Percentiles rank a stretch among this genome's conserved stretches.
Conservation (phyloP, 257 asterid species). For the Forsythia suspensa region DNA sequence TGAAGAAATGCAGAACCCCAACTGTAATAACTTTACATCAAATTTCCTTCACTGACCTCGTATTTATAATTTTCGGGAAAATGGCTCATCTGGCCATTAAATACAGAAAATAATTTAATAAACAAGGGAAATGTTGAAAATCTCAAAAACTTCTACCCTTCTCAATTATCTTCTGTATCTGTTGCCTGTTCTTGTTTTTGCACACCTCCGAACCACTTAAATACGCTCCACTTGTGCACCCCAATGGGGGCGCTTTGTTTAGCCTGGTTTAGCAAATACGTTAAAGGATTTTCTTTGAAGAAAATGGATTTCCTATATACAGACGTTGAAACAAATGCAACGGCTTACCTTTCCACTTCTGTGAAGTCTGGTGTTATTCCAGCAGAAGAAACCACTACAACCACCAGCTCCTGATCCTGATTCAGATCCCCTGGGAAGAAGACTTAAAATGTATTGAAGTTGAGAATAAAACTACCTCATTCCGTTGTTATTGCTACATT, state of each 20-base stretch:
- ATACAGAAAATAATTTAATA: background rate
- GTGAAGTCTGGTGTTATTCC: conserved; percentile 62
- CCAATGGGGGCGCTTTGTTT: conserved; percentile 60
- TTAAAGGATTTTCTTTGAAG: background rate
- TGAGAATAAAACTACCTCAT: background rate
- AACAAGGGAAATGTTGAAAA: background rate
- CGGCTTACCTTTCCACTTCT: conserved; percentile 55
- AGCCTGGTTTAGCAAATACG: conserved; percentile 27
- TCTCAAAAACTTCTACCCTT: background rate
- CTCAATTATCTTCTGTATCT: conserved; percentile 45
- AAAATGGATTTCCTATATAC: background rate
- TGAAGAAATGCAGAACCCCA: conserved; percentile 24
- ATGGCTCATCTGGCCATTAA: background rate
- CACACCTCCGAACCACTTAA: conserved; percentile 85
- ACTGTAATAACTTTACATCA: conserved; percentile 35
- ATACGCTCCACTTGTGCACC: conserved; percentile 47
- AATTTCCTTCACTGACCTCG: conserved; percentile 19
- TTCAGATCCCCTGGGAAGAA: conserved; percentile 74
- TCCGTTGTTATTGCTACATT: background rate
- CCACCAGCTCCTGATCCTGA: conserved; percentile 81
- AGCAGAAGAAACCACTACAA: conserved; percentile 83
- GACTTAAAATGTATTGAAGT: background rate
- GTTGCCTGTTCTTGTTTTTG: conserved; percentile 50
- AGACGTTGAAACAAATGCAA: background rate
- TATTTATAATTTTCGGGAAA: background rate